Percentiles rank a stretch among this genome's conserved stretches.
These are phyloP conservation scores for Cladosporium sp. DNA, from an alignment of 2,329 filamentous ascomycete species.

Conservation along the genomic window DNA sequence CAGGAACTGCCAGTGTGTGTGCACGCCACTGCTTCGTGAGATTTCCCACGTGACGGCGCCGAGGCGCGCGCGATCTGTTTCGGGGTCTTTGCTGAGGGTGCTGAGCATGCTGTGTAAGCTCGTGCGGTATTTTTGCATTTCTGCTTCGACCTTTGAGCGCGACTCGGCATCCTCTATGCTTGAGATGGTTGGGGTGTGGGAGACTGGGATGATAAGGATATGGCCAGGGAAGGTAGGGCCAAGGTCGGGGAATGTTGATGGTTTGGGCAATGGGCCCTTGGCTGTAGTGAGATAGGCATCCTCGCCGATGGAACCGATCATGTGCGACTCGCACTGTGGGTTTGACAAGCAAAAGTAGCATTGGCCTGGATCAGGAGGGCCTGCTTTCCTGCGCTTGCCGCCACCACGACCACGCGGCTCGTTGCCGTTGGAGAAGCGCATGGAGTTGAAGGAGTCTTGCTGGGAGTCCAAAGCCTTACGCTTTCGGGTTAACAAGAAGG, in stretches of 20 bases:
- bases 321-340: constrained; percentile 74
- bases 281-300: constrained; percentile 86
- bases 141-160: constrained; percentile 58
- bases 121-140: constrained; percentile 79
- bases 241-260: constrained; percentile 66
- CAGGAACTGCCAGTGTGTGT: constrained; percentile 91
- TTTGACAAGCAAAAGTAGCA: constrained; percentile 98
- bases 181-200: constrained; percentile 72
- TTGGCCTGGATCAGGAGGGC: constrained; percentile 55
- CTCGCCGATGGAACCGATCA: constrained; percentile 84
- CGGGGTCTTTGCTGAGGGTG: constrained; percentile 35
- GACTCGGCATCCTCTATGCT: constrained; percentile 55
- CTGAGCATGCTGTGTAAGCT: constrained; percentile 74
- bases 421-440: constrained; percentile 50
- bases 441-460: constrained; percentile 30
- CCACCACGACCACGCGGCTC: constrained; percentile 30
- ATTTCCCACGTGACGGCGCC: constrained; percentile 93
- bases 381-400: constrained; percentile 36
- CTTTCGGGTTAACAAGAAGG: constrained; percentile 60
- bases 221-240: constrained; percentile 66
- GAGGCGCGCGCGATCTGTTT: constrained; percentile 50
- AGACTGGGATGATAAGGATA: constrained; percentile 84
- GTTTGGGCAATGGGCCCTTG: constrained; percentile 78
- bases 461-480: constrained; percentile 32
- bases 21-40: constrained; percentile 72